Evolutionary conservation across 2,329 filamentous ascomycete species (phyloP).

Genomic region (Fusarium torulosum): DNA sequence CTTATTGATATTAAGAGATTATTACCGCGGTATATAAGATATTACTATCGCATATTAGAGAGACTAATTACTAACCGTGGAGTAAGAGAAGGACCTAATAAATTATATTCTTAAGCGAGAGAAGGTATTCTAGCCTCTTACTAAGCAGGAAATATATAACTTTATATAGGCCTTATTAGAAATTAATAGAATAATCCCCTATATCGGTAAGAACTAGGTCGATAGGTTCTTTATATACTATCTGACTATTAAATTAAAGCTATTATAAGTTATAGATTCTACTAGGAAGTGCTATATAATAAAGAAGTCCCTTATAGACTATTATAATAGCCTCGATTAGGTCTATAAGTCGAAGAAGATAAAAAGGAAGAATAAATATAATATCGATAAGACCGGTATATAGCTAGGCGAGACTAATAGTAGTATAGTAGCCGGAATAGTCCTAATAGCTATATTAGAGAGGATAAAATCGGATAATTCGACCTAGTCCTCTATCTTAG

Average conservation of each 20-base stretch:
- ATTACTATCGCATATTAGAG: neutral
- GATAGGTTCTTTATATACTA: neutral
- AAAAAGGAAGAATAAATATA: neutral
- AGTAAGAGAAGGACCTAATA: neutral
- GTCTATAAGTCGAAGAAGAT: neutral
- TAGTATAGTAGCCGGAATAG: neutral
- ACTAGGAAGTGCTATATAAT: neutral
- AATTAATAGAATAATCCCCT: neutral
- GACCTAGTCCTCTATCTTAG: neutral
- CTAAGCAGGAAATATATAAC: neutral
- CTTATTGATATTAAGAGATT: neutral
- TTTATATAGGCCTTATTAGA: neutral
- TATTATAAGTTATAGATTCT: neutral
- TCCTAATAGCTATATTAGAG: neutral
- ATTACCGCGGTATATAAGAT: fast-evolving
- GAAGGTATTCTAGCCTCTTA: neutral
- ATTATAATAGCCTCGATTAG: neutral
- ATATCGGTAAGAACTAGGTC: neutral
- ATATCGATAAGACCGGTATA: neutral
- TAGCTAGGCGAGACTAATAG: neutral
- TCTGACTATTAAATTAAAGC: neutral
- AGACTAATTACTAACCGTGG: neutral
- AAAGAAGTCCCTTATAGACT: neutral
- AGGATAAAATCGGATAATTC: neutral
- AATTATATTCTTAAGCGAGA: neutral